Conservation (phyloP, 2,329 filamentous ascomycete genomes). For the Cordyceps farinosa region DNA sequence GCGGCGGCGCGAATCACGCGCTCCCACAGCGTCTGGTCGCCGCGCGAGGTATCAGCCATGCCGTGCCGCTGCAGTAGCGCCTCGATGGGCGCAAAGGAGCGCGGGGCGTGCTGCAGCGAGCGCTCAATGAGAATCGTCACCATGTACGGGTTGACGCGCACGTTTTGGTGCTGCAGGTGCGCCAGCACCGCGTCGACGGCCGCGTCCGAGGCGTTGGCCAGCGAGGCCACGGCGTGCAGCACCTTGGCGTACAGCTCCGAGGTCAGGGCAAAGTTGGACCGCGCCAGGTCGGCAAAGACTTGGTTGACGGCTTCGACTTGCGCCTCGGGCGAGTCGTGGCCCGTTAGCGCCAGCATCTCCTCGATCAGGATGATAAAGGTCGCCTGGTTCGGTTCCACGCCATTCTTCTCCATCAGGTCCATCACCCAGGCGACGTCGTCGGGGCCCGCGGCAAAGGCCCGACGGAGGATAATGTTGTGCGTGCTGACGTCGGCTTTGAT, state of each 20-base stretch:
- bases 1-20: slow-evolving; percentile 67
- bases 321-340: slow-evolving; percentile 39
- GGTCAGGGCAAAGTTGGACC: slow-evolving; percentile 56
- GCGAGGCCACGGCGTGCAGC: slow-evolving; percentile 49
- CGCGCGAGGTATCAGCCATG: slow-evolving; percentile 32
- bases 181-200: slow-evolving; percentile 59
- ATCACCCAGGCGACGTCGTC: slow-evolving; percentile 52
- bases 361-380: slow-evolving; percentile 74
- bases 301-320: slow-evolving; percentile 51
- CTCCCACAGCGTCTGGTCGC: slow-evolving; percentile 67
- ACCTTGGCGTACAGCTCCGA: slow-evolving; percentile 64
- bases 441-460: slow-evolving; percentile 49
- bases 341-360: slow-evolving; percentile 45
- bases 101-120: slow-evolving; percentile 57
- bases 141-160: slow-evolving; percentile 60
- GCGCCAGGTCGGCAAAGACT: slow-evolving; percentile 56
- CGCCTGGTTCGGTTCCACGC: slow-evolving; percentile 57
- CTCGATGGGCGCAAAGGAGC: slow-evolving; percentile 58
- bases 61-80: slow-evolving; percentile 56
- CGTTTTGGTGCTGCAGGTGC: slow-evolving; percentile 54
- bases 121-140: slow-evolving; percentile 71
- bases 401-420: slow-evolving; percentile 53
- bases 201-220: slow-evolving; percentile 37
- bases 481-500: slow-evolving; percentile 56
- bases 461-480: slow-evolving; percentile 67